Conservation (phyloP, 768 basidiomycete species). For the Auriculariales sp. region DNA sequence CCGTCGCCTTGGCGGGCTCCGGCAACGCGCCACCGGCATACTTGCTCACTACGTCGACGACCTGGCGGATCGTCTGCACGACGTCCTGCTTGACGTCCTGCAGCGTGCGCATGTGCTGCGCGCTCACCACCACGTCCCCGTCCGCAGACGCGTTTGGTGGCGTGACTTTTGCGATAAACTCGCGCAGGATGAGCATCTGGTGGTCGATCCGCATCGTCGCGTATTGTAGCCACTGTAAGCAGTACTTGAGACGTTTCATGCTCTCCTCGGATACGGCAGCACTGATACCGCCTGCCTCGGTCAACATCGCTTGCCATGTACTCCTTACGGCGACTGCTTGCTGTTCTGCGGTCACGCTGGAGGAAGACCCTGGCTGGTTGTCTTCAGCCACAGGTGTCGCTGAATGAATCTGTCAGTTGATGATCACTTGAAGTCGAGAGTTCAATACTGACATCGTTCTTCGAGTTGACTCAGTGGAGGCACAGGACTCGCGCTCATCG, state of each 20-base stretch:
- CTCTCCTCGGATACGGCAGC: slow-evolving; percentile 86
- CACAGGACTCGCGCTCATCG: neutral
- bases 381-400: too few species aligned
- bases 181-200: slow-evolving; percentile 70
- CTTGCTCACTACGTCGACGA: slow-evolving; percentile 67
- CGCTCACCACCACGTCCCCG: slow-evolving; percentile 13
- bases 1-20: slow-evolving; percentile 62
- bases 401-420: too few species aligned
- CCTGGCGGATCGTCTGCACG: slow-evolving; percentile 78
- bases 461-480: neutral
- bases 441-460: too few species aligned
- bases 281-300: slow-evolving; percentile 78
- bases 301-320: slow-evolving; percentile 70
- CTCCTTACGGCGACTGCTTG: slow-evolving; percentile 50
- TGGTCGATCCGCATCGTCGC: slow-evolving; percentile 79
- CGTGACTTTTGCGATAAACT: slow-evolving; percentile 58
- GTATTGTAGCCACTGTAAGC: slow-evolving; percentile 79
- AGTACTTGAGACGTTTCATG: slow-evolving; percentile 74
- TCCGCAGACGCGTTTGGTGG: slow-evolving; percentile 14
- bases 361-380: slow-evolving; percentile 2
- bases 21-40: slow-evolving; percentile 80
- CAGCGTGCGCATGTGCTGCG: slow-evolving; percentile 47
- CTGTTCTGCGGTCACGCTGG: slow-evolving; percentile 6
- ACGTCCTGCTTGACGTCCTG: slow-evolving; percentile 64
- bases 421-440: too few species aligned